These are phyloP conservation scores for Austroboletus novae-zelandiae DNA, from an alignment of 1,284 basidiomycete species.

Conservation along the genomic window DNA sequence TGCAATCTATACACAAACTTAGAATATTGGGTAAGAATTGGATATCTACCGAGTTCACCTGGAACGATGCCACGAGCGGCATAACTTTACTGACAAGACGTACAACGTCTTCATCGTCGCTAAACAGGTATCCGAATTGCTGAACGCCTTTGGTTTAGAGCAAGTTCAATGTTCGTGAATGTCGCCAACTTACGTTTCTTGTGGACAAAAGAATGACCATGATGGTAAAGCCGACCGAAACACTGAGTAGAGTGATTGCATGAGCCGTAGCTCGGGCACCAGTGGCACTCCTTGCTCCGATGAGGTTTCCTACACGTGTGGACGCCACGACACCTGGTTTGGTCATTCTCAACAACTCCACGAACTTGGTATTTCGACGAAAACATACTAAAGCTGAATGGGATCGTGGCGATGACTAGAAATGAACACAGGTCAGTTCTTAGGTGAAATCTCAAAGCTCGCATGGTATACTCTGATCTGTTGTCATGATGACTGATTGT, in stretches of 20 bases:
- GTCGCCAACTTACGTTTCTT: slow-evolving; percentile 45
- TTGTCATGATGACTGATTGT: slow-evolving; percentile 79
- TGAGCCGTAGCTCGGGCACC: slow-evolving; percentile 62
- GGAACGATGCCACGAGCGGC: slow-evolving; percentile 79
- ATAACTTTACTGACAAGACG: slow-evolving; percentile 66
- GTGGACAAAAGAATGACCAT: slow-evolving; percentile 57
- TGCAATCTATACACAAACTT: slow-evolving; percentile 42
- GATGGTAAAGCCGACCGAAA: slow-evolving; percentile 54
- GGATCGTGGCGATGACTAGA: slow-evolving; percentile 27
- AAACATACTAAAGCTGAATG: slow-evolving; percentile 31
- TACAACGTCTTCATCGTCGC: slow-evolving; percentile 61
- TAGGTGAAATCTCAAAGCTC: background rate
- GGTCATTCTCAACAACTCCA: background rate
- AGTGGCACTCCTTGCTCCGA: slow-evolving; percentile 54
- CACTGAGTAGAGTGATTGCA: slow-evolving; percentile 60
- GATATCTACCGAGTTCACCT: slow-evolving; percentile 39
- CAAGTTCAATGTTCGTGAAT: background rate
- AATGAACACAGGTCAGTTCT: slow-evolving; percentile 7
- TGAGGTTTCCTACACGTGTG: slow-evolving; percentile 69
- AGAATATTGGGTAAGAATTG: background rate
- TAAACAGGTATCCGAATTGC: slow-evolving; percentile 66
- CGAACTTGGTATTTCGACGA: background rate
- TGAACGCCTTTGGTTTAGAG: slow-evolving; percentile 2
- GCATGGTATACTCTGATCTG: slow-evolving; percentile 59
- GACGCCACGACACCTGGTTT: slow-evolving; percentile 66